These are phyloP conservation scores for Epichloe scottii DNA, from an alignment of 2,329 filamentous ascomycete species.

Conservation along the genomic window DNA sequence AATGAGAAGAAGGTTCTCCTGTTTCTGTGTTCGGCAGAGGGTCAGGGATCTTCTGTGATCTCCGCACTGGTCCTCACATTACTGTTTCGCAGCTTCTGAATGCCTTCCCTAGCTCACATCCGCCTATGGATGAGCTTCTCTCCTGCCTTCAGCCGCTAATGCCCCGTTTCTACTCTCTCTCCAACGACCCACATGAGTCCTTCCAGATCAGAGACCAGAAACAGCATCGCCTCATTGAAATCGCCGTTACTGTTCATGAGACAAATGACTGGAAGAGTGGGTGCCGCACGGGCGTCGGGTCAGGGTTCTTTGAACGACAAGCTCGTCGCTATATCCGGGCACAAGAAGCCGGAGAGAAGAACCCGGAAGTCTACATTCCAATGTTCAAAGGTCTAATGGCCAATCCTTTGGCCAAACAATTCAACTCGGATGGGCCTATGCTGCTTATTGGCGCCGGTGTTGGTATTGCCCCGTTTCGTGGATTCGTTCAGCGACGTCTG, in stretches of 20 bases:
- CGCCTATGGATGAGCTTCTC: conserved; percentile 71
- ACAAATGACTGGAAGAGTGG: conserved; percentile 64
- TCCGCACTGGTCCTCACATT: conserved; percentile 79
- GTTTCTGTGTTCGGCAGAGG: conserved; percentile 79
- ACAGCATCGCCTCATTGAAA: conserved; percentile 73
- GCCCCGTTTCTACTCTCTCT: conserved; percentile 97
- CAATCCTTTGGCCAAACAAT: conserved; percentile 85
- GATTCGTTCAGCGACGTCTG: conserved; percentile 87
- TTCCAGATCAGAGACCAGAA: conserved; percentile 56
- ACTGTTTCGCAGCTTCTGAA: conserved; percentile 75
- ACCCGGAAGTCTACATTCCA: conserved; percentile 61
- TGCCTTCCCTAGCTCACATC: conserved; percentile 85
- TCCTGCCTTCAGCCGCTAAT: conserved; percentile 77
- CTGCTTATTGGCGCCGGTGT: conserved; percentile 93
- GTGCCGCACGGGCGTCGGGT: conserved; percentile 71
- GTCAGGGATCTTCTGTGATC: conserved; percentile 86
- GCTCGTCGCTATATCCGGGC: conserved; percentile 60
- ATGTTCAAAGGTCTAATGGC: conserved; percentile 99
- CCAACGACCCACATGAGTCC: conserved; percentile 80
- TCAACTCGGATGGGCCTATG: conserved; percentile 91
- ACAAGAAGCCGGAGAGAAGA: conserved; percentile 44
- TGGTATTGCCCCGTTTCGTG: conserved; percentile 92
- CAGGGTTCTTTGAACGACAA: conserved; percentile 83
- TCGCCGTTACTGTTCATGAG: conserved; percentile 94
- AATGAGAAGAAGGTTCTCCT: conserved; percentile 82